phyloP scores from a whole-genome alignment of 495 filamentous ascomycete genomes.

The Podospora tetraspora region DNA sequence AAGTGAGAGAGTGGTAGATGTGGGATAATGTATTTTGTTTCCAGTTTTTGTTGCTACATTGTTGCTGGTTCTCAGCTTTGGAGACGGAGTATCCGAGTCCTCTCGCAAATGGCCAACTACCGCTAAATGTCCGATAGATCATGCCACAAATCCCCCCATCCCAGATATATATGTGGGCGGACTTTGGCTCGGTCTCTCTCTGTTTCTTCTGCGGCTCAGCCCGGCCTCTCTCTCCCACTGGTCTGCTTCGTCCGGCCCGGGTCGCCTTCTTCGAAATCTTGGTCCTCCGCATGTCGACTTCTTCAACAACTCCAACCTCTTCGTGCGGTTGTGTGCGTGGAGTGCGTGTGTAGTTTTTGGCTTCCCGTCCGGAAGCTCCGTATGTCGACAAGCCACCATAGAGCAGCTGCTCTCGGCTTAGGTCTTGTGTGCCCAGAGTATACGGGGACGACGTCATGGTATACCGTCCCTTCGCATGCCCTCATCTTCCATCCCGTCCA shows the following conservation, averaged over 20 bases:
- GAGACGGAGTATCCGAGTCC: neutral
- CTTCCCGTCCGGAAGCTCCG: neutral
- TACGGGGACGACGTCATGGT: too few relatives aligned
- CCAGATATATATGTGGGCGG: neutral
- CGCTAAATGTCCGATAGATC: too few relatives aligned
- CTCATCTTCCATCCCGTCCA: too few relatives aligned
- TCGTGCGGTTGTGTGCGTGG: neutral
- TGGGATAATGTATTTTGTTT: neutral
- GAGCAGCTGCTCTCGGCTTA: neutral
- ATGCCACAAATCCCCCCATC: too few relatives aligned
- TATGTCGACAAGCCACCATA: neutral
- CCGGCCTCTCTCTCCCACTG: neutral
- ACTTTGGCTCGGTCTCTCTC: neutral
- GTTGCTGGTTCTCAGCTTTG: neutral
- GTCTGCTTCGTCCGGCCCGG: too few relatives aligned
- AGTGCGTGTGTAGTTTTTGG: neutral
- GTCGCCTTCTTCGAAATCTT: too few relatives aligned
- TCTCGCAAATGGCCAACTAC: neutral
- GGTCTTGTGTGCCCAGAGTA: neutral
- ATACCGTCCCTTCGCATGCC: neutral
- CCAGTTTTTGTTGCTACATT: neutral
- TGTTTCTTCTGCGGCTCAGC: neutral
- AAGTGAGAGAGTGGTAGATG: neutral
- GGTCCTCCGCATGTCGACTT: neutral
- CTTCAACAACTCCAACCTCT: neutral